phyloP scores from a whole-genome alignment of 129 eudicot genomes.

The Rutidosis leptorrhynchoides region DNA sequence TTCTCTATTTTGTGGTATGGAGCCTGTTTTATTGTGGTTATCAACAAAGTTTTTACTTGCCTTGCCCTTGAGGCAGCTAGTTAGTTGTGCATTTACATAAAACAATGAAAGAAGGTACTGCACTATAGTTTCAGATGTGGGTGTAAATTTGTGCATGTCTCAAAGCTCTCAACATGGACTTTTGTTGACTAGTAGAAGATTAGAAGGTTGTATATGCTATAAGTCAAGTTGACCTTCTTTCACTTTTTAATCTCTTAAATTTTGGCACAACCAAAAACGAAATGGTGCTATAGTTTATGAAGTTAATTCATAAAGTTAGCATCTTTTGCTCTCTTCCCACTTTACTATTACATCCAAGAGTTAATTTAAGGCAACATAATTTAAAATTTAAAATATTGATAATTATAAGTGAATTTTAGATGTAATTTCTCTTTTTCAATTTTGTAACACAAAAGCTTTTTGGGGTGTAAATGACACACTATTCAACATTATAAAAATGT shows the following conservation, averaged over 20 bases:
- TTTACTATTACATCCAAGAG: not conserved
- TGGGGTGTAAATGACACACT: not conserved
- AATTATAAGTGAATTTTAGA: not conserved
- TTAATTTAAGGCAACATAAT: not conserved
- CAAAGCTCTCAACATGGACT: not conserved
- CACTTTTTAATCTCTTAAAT: not conserved
- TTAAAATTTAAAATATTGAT: not conserved
- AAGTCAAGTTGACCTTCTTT: constrained; percentile 11
- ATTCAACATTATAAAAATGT: not conserved
- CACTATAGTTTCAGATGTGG: constrained; percentile 2
- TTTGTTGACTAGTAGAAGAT: not conserved
- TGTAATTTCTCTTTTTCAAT: constrained; percentile 4
- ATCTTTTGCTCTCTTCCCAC: not conserved
- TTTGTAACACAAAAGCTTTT: not conserved
- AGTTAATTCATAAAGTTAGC: not conserved
- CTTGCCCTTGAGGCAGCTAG: not conserved
- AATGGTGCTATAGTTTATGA: not conserved
- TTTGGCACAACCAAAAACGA: not conserved
- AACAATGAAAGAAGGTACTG: not conserved
- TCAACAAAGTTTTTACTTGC: not conserved
- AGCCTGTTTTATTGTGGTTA: not conserved
- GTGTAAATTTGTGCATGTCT: not conserved
- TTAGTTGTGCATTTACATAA: constrained; percentile 11
- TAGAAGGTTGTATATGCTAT: not conserved
- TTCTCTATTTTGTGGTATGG: not conserved